phyloP scores from a whole-genome alignment of 306 rosid species.

The Vigna hirtella region DNA sequence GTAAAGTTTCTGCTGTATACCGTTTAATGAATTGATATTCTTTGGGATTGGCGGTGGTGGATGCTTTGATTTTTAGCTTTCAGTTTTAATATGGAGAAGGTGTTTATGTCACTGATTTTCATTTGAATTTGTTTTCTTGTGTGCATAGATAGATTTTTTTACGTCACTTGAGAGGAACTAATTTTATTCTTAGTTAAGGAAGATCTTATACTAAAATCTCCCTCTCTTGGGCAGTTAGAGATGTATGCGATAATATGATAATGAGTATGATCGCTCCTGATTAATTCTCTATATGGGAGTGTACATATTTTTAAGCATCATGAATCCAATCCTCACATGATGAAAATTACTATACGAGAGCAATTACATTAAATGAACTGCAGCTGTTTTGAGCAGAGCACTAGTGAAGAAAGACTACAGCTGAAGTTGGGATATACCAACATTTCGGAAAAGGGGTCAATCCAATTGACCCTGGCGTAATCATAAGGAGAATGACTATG shows the following conservation, averaged over 20 bases:
- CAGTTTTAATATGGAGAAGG: not conserved
- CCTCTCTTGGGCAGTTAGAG: not conserved
- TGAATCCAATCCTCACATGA: not conserved
- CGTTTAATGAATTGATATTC: not conserved
- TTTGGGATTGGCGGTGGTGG: not conserved
- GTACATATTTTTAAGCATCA: not conserved
- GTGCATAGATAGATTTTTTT: constrained; percentile 1
- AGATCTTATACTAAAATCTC: not conserved
- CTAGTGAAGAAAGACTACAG: not conserved
- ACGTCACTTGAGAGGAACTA: not conserved
- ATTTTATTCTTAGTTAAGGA: not conserved
- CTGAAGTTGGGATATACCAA: not conserved
- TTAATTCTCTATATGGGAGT: not conserved
- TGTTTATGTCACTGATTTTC: not conserved
- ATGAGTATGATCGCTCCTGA: not conserved
- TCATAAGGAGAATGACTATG: not conserved
- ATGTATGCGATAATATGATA: not conserved
- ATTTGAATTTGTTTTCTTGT: not conserved
- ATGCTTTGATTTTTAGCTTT: constrained; percentile 11
- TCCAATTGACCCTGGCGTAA: not conserved
- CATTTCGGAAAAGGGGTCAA: not conserved
- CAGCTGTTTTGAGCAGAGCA: not conserved
- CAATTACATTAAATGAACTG: constrained; percentile 1
- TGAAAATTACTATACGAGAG: not conserved
- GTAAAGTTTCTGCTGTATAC: constrained; percentile 45